Conservation (phyloP, 129 eudicot genomes). For the Artemisia argyi region DNA sequence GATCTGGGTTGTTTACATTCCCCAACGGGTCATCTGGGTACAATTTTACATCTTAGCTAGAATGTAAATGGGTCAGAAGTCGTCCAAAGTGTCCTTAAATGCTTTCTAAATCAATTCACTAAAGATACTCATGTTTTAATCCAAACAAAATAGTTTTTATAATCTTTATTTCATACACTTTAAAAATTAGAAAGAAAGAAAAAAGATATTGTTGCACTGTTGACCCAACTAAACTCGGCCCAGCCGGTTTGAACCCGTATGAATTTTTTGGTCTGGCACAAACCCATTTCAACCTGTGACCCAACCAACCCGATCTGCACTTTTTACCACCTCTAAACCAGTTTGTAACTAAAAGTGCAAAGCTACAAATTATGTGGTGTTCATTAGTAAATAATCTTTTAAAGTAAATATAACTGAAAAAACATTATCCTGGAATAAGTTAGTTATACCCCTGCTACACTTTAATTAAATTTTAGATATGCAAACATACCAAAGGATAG, state of each 20-base stretch:
- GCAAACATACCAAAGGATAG: constrained; percentile 54
- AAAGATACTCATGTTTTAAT: not conserved
- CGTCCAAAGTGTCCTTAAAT: not conserved
- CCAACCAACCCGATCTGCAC: not conserved
- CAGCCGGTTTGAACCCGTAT: no score
- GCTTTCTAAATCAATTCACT: not conserved
- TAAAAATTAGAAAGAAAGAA: not conserved
- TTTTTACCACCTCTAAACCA: not conserved
- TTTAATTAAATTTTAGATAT: not conserved
- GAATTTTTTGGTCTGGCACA: no score
- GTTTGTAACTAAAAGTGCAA: not conserved
- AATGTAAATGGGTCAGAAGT: not conserved
- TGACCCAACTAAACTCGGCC: no score
- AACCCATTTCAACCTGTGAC: not conserved
- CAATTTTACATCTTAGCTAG: no score
- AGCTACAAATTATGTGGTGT: not conserved
- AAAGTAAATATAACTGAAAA: no score
- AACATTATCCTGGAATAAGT: no score
- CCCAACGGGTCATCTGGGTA: not conserved
- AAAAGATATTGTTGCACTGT: not conserved
- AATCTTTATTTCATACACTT: not conserved
- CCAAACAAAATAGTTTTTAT: not conserved
- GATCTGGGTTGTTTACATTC: not conserved
- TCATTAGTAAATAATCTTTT: no score
- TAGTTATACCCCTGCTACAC: not conserved